A percentile compares a stretch with the other conserved stretches of the same genome.
phyloP scores from a whole-genome alignment of 1,284 basidiomycete genomes.

The Ustilago crameri region DNA sequence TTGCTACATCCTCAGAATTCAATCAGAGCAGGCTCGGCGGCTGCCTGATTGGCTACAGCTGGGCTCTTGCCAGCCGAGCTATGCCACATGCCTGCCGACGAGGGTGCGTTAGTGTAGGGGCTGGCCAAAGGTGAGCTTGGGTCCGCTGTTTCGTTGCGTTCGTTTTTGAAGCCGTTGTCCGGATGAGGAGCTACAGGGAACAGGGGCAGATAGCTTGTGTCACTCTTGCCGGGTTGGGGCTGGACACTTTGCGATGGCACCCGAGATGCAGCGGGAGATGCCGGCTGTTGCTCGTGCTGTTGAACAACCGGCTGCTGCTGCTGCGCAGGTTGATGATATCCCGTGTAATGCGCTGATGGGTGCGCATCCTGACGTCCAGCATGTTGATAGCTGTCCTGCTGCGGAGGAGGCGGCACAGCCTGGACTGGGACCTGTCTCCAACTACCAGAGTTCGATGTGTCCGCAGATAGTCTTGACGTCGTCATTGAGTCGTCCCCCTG shows the following conservation, averaged over 20 bases:
- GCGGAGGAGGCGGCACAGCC: slow-evolving; percentile 20
- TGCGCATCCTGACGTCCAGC: neutral
- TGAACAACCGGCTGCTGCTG: slow-evolving; percentile 17
- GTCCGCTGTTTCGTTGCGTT: slow-evolving; percentile 19
- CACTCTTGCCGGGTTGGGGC: slow-evolving; percentile 16
- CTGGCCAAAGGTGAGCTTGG: slow-evolving; percentile 25
- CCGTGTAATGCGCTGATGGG: slow-evolving; percentile 11
- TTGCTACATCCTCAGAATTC: slow-evolving; percentile 24
- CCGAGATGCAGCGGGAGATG: slow-evolving; percentile 5
- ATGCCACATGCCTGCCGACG: slow-evolving; percentile 54
- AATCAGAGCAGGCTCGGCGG: slow-evolving; percentile 45
- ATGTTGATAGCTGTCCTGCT: slow-evolving; percentile 2
- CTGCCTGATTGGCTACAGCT: slow-evolving; percentile 7
- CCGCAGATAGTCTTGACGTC: slow-evolving; percentile 21
- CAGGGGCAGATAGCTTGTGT: slow-evolving; percentile 40
- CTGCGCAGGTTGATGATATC: slow-evolving; percentile 8
- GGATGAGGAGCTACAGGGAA: slow-evolving; percentile 50
- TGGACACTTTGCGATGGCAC: slow-evolving; percentile 2
- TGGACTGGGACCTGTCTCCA: slow-evolving; percentile 30
- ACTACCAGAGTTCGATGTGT: slow-evolving; percentile 28
- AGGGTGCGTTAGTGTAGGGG: slow-evolving; percentile 39
- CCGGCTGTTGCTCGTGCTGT: slow-evolving; percentile 9
- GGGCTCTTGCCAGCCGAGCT: slow-evolving; percentile 32
- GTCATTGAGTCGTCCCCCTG: slow-evolving; percentile 23
- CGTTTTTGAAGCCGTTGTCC: slow-evolving; percentile 36